Evolutionary conservation across 441 rosid species (phyloP).

Genomic region (Gossypium trilobum): DNA sequence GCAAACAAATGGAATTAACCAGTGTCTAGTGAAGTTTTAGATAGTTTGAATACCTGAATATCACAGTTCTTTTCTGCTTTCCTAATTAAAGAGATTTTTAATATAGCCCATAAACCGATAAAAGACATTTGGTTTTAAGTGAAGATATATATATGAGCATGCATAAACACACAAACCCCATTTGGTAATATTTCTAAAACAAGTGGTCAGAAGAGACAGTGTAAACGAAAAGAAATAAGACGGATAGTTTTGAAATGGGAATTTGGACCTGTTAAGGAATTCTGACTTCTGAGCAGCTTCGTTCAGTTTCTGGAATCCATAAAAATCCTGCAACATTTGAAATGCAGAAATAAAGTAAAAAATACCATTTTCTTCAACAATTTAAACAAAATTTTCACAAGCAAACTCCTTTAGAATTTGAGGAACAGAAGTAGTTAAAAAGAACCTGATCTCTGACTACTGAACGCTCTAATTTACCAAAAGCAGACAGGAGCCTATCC

Average conservation of each 20-base stretch:
- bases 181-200: constrained; percentile 5
- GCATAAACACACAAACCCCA: no score
- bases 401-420: constrained; percentile 4
- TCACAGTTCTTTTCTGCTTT: neutral
- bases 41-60: neutral
- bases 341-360: constrained; percentile 6
- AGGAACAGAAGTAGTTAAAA: neutral
- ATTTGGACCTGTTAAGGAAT: constrained; percentile 48
- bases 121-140: neutral
- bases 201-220: neutral
- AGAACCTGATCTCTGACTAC: constrained; percentile 44
- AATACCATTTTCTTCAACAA: neutral
- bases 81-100: neutral
- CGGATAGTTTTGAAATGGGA: neutral
- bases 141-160: neutral
- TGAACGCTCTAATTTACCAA: constrained; percentile 44
- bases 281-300: constrained; percentile 58
- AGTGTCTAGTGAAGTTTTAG: neutral
- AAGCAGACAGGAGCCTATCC: constrained; percentile 36
- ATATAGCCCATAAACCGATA: neutral
- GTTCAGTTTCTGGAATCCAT: constrained; percentile 54
- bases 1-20: neutral
- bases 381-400: neutral
- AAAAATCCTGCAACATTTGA: constrained; percentile 44
- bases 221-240: neutral